Conservation (phyloP, 148 eudicot species). For the Rhododendron ovatum region DNA sequence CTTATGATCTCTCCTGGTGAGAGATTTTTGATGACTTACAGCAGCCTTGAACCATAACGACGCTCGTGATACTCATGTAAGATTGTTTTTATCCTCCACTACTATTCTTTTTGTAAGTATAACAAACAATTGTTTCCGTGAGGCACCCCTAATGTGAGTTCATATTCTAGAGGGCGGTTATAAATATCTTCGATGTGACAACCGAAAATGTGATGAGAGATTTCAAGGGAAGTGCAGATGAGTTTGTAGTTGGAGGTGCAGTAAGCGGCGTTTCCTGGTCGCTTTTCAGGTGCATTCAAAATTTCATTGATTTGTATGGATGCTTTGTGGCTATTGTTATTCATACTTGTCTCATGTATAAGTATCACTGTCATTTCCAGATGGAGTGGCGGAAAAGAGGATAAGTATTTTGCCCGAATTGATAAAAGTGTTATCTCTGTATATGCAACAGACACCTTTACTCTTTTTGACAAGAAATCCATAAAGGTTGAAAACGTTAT, state of each 20-base stretch:
- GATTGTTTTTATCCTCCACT: no score
- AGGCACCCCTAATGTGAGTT: no score
- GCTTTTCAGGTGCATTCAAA: conserved; percentile 57
- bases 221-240: conserved; percentile 90
- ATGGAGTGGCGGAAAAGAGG: conserved; percentile 95
- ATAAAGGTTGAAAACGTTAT: no score
- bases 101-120: no score
- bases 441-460: conserved; percentile 84
- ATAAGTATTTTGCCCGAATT: conserved; percentile 84
- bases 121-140: no score
- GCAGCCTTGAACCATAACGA: no score
- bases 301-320: not conserved
- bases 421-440: conserved; percentile 83
- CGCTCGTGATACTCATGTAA: no score
- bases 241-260: conserved; percentile 70
- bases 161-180: no score
- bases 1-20: not conserved
- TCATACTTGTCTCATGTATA: no score
- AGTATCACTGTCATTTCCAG: conserved; percentile 35
- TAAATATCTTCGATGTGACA: no score
- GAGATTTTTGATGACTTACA: no score
- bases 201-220: conserved; percentile 52
- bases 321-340: not conserved
- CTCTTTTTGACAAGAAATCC: conserved; percentile 84
- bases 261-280: conserved; percentile 89